Conservation (phyloP, 306 rosid genomes). For the Myrica gale region DNA sequence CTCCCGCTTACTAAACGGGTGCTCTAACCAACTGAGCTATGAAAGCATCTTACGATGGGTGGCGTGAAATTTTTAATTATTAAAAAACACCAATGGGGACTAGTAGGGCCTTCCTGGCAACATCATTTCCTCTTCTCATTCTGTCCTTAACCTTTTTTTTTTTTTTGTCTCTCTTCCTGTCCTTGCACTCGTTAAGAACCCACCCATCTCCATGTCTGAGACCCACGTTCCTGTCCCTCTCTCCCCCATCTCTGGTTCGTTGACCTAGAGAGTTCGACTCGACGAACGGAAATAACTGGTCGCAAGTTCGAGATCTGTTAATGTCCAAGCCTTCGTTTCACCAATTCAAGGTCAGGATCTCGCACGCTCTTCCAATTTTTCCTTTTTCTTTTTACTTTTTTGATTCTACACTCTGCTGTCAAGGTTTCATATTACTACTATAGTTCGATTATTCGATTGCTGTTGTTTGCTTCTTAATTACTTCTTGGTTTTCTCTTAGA, state of each 20-base stretch:
- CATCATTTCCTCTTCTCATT: conserved; percentile 14
- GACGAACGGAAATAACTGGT: conserved; percentile 12
- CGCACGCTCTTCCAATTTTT: not conserved
- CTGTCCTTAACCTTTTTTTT: not conserved
- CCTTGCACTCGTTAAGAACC: conserved; percentile 26
- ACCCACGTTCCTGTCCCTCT: conserved; percentile 1
- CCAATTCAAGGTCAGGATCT: conserved; percentile 52
- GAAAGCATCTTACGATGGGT: conserved; percentile 31
- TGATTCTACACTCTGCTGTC: conserved; percentile 23
- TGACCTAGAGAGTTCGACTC: conserved; percentile 40
- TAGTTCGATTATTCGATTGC: conserved; percentile 15
- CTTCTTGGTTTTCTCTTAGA: conserved; percentile 44
- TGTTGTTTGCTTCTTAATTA: not conserved
- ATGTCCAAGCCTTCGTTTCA: conserved; percentile 8
- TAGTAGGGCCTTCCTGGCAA: conserved; percentile 19
- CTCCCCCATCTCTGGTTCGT: conserved; percentile 33
- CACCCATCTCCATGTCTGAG: conserved; percentile 1
- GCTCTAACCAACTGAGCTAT: conserved; percentile 87
- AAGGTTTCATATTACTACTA: conserved; percentile 36
- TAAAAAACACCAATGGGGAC: not conserved
- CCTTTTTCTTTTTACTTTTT: conserved; percentile 1
- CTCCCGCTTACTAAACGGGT: conserved; percentile 88
- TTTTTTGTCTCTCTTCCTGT: not conserved
- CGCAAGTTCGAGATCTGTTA: conserved; percentile 37
- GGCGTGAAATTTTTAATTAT: too few relatives aligned